Base-by-base conservation (phyloP, 2,329 filamentous ascomycete species). In the Aspergillus sp. region DNA sequence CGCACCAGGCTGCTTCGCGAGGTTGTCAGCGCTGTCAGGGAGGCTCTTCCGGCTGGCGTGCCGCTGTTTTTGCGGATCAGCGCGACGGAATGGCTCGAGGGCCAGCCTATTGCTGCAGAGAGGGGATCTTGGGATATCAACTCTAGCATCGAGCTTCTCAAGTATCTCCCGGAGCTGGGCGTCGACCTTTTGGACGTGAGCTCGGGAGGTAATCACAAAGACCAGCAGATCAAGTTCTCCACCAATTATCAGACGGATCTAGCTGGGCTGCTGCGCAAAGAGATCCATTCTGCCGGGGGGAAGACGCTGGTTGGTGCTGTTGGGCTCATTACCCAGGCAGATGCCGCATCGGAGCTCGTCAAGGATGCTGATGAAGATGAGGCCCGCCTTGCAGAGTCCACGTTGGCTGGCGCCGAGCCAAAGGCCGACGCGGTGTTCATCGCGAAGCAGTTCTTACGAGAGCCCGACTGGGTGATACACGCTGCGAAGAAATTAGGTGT, bases 391-490 rank as follows among this genome's bases (percentile, higher is more conserved):
- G 27, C 27, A 30, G 27, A 65, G 47, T 58, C 59, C 17, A 60
- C 68, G n/a, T 49, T 73, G n/a, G 61, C 65, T 1, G 67, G 69
- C 0, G 20, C 60, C 7, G 64, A 70, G 27, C 70, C 72, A 1
- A 67, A 66, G 37, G 74, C 80, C 0, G 81, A 84, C 71, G 77
- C 78, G 0, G 72, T 83, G 22, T 62, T 83, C n/a, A 75, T 84
- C 37, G 82, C 77, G 0, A 73, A 81, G 44, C 81, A 84, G 61
- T 83, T 84, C 58, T 75, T 84, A 74, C 72, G 82, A 7, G 81
- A 83, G 68, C 80, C 81, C 0, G 81, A 82, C 61, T 83, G 81
- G 81, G 81, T 83, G 27, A 60, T 83, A 37, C 78, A 68, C 42
- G 80, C 82, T 1, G 81, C 80, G 8, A 79, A 77, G 70, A 73